phyloP scores from a whole-genome alignment of 202 grass and related monocot genomes.

The Cymbopogon flexuosus region DNA sequence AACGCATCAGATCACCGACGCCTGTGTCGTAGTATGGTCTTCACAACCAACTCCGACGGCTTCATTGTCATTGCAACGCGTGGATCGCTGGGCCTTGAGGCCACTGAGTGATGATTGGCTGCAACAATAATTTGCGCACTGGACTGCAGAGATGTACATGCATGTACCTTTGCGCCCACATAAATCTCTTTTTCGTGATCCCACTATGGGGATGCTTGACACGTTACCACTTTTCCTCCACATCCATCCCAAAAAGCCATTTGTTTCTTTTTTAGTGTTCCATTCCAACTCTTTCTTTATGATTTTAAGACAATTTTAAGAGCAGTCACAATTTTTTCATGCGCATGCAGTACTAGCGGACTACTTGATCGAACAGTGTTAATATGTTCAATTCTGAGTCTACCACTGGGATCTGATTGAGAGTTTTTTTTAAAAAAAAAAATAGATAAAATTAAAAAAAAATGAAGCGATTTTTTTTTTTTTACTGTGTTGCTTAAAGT shows the following conservation, averaged over 20 bases:
- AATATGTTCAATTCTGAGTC: too few relatives aligned
- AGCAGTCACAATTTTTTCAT: too few relatives aligned
- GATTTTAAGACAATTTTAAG: too few relatives aligned
- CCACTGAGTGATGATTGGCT: background rate
- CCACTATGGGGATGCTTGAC: conserved; percentile 3
- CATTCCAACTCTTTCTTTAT: too few relatives aligned
- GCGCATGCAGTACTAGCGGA: background rate
- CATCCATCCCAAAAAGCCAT: background rate
- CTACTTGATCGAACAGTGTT: too few relatives aligned
- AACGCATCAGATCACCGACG: background rate
- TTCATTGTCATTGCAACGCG: background rate
- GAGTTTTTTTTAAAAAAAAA: background rate
- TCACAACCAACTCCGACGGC: background rate
- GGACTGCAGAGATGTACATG: background rate
- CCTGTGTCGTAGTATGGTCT: background rate
- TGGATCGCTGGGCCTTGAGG: background rate
- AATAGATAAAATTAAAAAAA: too few relatives aligned
- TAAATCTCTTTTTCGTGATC: conserved; percentile 12
- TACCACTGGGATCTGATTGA: background rate
- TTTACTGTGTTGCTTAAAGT: background rate
- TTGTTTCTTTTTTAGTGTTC: background rate
- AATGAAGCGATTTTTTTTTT: too few relatives aligned
- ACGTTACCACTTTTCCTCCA: background rate
- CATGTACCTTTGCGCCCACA: background rate
- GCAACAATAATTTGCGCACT: conserved; percentile 18